Base-by-base conservation (phyloP, 305 asterid species). In the Solanum hybrid region DNA sequence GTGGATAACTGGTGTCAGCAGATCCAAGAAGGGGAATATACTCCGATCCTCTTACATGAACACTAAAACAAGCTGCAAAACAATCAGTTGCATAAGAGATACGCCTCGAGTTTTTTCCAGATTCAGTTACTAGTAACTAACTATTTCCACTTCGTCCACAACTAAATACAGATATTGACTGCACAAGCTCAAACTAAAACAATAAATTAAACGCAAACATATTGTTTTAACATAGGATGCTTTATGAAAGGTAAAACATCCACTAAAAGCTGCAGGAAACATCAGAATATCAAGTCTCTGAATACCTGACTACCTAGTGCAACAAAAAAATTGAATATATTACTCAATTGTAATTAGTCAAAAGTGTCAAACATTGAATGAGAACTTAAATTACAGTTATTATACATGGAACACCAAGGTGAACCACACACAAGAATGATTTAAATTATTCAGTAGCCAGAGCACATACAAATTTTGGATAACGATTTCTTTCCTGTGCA, bases 41-140 rank as follows among this genome's bases (percentile, higher is more conserved):
- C 94, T 97, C 99, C 1, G 97, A 95, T 82, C 99, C 98, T 93
- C 99, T 94, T 14, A 97, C 97, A 91, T 96, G 99, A 88, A 97
- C 98, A 51, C 97, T 92, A 79, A 90, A 96, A 96, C 99, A 96
- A 90, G 99, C 99, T 97, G 98, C 93, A 92, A 11, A 90, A 92
- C 29, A 86, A 69, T 32, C 88, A 90, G 37, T 77, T 77, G 76
- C 13, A 75, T 75, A 77, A 87, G 88, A 85, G 38, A 32, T 56
- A 31, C 0, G 3, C 46, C 32, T 32, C 5, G 3, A 85, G 14
- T 38, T 38, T 38, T 38, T 38, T 38, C 29, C 73, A 82, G 87
- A 82, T 82, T 82, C 87, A 42, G 75, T 84, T 46, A 29, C 5
- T 46, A 82, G 38, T 82, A 73, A 14, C 36, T 73, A 17, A 16